phyloP scores from a whole-genome alignment of 1,284 basidiomycete species.

The Pholiota adiposa region DNA sequence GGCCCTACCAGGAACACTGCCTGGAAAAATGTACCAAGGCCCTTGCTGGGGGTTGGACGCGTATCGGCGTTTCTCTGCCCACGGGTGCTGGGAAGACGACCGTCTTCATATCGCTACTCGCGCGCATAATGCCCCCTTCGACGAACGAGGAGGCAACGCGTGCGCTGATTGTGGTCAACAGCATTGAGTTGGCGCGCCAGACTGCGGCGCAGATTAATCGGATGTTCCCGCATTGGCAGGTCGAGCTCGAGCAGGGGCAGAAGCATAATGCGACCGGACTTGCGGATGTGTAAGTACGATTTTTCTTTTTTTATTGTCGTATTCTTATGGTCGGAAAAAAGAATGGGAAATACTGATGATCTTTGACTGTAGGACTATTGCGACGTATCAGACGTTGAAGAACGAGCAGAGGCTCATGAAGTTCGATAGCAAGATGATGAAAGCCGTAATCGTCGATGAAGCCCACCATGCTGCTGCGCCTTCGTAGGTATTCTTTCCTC shows the following conservation, averaged over 20 bases:
- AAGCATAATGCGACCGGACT: slow-evolving; percentile 77
- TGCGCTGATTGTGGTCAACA: slow-evolving; percentile 86
- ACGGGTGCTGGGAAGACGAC: slow-evolving; percentile 95
- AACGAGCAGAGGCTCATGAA: slow-evolving; percentile 74
- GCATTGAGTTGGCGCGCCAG: slow-evolving; percentile 87
- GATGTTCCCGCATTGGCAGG: slow-evolving; percentile 74
- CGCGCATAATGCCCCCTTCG: slow-evolving; percentile 53
- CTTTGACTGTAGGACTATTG: slow-evolving; percentile 87
- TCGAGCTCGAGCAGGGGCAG: slow-evolving; percentile 92
- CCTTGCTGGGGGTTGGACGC: slow-evolving; percentile 65
- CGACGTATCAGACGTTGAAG: slow-evolving; percentile 90
- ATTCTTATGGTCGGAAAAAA: no score
- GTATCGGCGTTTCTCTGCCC: slow-evolving; percentile 92
- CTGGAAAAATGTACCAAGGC: slow-evolving; percentile 62
- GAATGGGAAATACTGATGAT: background rate
- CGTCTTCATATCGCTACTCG: slow-evolving; percentile 86
- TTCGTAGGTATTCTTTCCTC: slow-evolving; percentile 70
- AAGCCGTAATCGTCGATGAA: slow-evolving; percentile 90
- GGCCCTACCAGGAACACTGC: no score
- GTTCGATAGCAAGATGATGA: slow-evolving; percentile 75
- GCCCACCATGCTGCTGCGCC: slow-evolving; percentile 95
- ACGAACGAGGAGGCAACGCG: slow-evolving; percentile 50
- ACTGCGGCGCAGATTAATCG: slow-evolving; percentile 75
- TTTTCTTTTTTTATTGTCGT: background rate
- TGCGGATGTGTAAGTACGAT: slow-evolving; percentile 83